These are phyloP conservation scores for Anthracocystis walkeri DNA, from an alignment of 1,284 basidiomycete genomes.

Conservation along the genomic window DNA sequence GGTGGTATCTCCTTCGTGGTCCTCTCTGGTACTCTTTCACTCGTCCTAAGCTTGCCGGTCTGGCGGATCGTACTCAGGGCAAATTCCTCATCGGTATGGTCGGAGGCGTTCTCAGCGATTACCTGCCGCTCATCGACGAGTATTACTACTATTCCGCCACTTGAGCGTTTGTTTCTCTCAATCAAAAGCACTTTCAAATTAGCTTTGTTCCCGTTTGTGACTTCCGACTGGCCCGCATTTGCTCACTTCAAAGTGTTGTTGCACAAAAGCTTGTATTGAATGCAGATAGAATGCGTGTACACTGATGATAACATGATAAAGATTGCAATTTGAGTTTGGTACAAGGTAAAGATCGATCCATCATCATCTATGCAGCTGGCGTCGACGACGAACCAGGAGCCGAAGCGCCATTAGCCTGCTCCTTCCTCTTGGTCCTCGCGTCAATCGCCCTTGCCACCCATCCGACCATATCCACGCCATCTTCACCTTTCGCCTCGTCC, in stretches of 20 bases:
- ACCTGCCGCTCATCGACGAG: constrained; percentile 92
- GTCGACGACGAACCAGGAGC: constrained; percentile 6
- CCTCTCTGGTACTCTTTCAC: constrained; percentile 90
- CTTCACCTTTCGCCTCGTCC: constrained; percentile 55
- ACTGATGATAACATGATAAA: too few species aligned
- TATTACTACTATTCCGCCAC: constrained; percentile 81
- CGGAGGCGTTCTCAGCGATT: constrained; percentile 83
- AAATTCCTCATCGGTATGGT: constrained; percentile 81
- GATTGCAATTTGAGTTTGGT: too few species aligned
- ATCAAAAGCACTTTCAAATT: neutral
- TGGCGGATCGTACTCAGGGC: constrained; percentile 75
- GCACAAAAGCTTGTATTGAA: too few species aligned
- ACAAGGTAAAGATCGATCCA: too few species aligned
- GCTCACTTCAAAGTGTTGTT: too few species aligned
- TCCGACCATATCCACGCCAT: constrained; percentile 69
- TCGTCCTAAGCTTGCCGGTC: constrained; percentile 77
- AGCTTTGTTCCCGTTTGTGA: too few species aligned
- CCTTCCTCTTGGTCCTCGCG: constrained; percentile 30
- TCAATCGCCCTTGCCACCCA: constrained; percentile 62
- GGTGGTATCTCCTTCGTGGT: constrained; percentile 88
- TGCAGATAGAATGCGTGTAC: too few species aligned
- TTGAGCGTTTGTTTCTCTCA: constrained; percentile 11
- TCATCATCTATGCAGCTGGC: neutral
- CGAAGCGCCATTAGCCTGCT: constrained; percentile 16
- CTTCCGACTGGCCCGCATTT: too few species aligned